Base-by-base conservation (phyloP, 805 yeast genomes). In the Candida taoyuanica region DNA sequence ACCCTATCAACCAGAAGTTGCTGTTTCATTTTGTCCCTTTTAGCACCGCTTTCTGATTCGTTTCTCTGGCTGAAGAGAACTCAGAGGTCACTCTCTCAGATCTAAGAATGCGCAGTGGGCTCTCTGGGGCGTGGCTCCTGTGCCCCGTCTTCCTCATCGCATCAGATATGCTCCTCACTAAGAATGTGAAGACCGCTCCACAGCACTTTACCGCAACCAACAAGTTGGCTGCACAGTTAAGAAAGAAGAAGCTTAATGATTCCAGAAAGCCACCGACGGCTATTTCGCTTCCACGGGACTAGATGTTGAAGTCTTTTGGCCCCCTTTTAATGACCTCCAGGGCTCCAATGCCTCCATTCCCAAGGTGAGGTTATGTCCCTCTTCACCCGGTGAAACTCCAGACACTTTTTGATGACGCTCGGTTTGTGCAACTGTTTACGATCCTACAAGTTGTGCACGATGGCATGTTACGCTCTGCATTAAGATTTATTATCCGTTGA, bases 111-210 rank as follows among this genome's bases (percentile, higher is more conserved):
- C 39, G 39, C 28, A 39, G 41, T 6, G 46, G 42, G 17, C 17
- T 40, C 3, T 23, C 49, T 14, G 42, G 44, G 4, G 38, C 44
- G 3, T 50, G 54, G 54, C 46, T 50, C 2, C 39, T 50, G 1
- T 50, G 54, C 31, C 54, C 54, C 13, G 37, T 48, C 12, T 40
- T 50, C 23, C 42, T 50, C 18, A 50, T 50, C n/a, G 49, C 46
- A 2, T 50, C 52, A 6, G 54, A 50, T 30, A 33, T 48, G n/a
- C 34, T 49, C n/a, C 20, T 46, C 12, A 39, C 50, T 3, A 44
- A 41, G 35, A 44, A 44, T 34, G 47, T 42, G 2, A 37, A 42
- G 15, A 37, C 39, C 2, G 45, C 46, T 24, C 44, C 44, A 19
- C 49, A 39, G 6, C 49, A 45, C 29, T 15, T 48, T 25, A 40